Conservation (phyloP, 768 basidiomycete genomes). For the Rubroboletus satanas region DNA sequence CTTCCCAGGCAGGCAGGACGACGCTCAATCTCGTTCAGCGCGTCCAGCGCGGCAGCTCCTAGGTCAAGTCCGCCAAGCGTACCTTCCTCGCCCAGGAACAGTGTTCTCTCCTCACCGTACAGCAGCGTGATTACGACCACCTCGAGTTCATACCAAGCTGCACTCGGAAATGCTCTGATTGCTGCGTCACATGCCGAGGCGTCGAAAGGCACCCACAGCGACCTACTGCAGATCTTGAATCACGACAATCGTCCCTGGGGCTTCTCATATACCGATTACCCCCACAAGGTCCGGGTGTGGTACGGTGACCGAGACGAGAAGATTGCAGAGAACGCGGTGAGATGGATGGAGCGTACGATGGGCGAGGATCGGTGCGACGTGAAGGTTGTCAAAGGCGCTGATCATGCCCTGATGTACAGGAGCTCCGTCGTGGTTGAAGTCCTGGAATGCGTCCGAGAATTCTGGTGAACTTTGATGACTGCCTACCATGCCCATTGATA, state of each 20-base stretch:
- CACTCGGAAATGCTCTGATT: constrained; percentile 85
- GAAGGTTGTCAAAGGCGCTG: constrained; percentile 80
- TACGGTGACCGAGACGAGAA: constrained; percentile 92
- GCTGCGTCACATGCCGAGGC: constrained; percentile 96
- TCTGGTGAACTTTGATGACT: constrained; percentile 38
- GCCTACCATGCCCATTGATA: neutral
- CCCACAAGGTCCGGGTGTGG: constrained; percentile 79
- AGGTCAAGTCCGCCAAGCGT: constrained; percentile 44
- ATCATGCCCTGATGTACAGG: constrained; percentile 92
- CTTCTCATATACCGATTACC: constrained; percentile 80
- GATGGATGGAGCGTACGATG: constrained; percentile 91
- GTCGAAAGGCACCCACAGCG: constrained; percentile 83
- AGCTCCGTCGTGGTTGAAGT: constrained; percentile 84
- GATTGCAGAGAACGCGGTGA: constrained; percentile 85
- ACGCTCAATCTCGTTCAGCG: constrained; percentile 67
- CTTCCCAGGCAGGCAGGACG: constrained; percentile 51
- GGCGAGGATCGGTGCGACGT: constrained; percentile 69
- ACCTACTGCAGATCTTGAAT: constrained; percentile 89
- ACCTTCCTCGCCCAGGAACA: constrained; percentile 52
- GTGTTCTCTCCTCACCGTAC: constrained; percentile 33
- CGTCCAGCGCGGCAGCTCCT: constrained; percentile 27
- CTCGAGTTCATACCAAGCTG: constrained; percentile 46
- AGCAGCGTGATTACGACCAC: constrained; percentile 21
- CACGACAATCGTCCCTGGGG: constrained; percentile 88
- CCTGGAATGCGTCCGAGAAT: constrained; percentile 62